Evolutionary conservation across 2,329 filamentous ascomycete genomes (phyloP).

Genomic region (Fusarium tupiense): DNA sequence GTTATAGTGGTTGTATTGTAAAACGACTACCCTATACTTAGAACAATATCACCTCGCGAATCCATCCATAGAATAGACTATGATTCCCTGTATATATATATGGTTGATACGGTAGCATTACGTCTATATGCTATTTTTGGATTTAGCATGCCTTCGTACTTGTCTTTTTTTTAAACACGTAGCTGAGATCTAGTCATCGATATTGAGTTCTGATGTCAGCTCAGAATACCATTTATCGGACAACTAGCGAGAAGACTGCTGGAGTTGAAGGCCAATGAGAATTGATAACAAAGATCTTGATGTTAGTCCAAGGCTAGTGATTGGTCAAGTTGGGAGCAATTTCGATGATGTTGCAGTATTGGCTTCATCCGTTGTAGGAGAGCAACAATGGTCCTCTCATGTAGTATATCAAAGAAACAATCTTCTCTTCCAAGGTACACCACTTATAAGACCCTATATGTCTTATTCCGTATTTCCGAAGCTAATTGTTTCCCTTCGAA

Average conservation of each 20-base stretch:
- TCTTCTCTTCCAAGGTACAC: not conserved
- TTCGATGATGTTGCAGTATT: not conserved
- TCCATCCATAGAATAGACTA: not conserved
- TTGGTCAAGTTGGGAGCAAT: not conserved
- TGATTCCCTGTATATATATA: not conserved
- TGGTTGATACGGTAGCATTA: not conserved
- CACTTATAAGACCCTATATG: not conserved
- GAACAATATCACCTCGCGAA: no score
- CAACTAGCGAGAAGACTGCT: rapidly evolving
- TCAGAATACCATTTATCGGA: not conserved
- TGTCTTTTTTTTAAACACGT: no score
- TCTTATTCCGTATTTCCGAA: not conserved
- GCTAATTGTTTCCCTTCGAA: not conserved
- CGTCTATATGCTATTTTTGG: no score
- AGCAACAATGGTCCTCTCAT: not conserved
- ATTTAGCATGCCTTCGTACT: no score
- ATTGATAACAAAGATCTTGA: not conserved
- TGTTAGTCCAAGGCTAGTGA: no score
- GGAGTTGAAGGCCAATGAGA: not conserved
- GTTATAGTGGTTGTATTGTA: not conserved
- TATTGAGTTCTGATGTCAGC: not conserved
- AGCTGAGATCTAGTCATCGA: not conserved
- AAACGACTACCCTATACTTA: slow-evolving; percentile 7
- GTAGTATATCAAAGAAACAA: not conserved
- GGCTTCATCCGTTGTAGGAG: no score